These are phyloP conservation scores for Trametes pubescens DNA, from an alignment of 1,284 basidiomycete genomes.

Conservation along the genomic window DNA sequence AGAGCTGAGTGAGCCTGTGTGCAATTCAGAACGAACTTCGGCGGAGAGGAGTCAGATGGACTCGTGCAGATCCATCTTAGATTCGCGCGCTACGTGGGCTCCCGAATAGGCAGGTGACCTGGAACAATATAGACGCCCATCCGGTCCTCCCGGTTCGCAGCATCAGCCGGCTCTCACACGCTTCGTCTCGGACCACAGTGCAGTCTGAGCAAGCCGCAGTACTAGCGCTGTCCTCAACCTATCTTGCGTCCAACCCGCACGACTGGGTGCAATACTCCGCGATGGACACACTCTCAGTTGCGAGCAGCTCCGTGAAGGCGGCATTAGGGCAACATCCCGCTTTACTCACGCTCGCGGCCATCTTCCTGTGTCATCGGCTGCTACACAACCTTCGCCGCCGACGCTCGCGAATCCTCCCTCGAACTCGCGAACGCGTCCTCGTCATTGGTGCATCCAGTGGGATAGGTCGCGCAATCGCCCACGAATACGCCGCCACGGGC, in stretches of 20 bases:
- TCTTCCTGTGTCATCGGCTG: constrained; percentile 19
- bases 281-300: constrained; percentile 11
- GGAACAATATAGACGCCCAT: constrained; percentile 3
- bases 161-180: constrained; percentile 2
- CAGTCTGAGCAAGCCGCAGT: no score
- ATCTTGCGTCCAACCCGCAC: neutral
- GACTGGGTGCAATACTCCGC: neutral
- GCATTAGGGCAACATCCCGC: neutral
- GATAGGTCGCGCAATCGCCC: constrained; percentile 80
- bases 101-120: constrained; percentile 26
- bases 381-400: constrained; percentile 14
- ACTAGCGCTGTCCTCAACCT: neutral
- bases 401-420: constrained; percentile 25
- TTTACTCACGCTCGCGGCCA: constrained; percentile 3
- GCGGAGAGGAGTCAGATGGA: constrained; percentile 7
- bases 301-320: neutral
- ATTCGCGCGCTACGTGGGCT: constrained; percentile 23
- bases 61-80: constrained; percentile 13
- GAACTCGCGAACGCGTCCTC: constrained; percentile 70
- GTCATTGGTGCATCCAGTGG: constrained; percentile 86
- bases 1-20: neutral
- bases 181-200: no score
- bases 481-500: constrained; percentile 77
- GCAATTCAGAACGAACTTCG: constrained; percentile 1
- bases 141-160: neutral